Evolutionary conservation across 768 basidiomycete genomes (phyloP), one percentile per base, ranked within the genome.

Genomic region (Pleurotus cornucopiae): DNA sequence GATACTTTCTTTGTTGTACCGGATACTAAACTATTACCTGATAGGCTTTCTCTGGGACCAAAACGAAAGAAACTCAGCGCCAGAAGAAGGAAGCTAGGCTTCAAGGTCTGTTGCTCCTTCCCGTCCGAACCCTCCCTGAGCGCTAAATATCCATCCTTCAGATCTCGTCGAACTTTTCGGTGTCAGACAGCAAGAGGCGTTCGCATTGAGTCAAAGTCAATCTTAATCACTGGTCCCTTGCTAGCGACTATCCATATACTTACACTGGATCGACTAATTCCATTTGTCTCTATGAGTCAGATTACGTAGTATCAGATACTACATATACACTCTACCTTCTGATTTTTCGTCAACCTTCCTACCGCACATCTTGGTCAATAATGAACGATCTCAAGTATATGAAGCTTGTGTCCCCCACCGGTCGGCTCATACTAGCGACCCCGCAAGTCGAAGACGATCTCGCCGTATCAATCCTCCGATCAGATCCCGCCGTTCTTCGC

Each of bases 41-140:
- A 30, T 56, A 94, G 90, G 92, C 93, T 0, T 94, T 94, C 68
- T 88, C 90, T 37, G 92, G 90, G 0, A 89, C 85, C 64, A 87
- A 86, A 63, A 78, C 77, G 41, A 86, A 77, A 6, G 91, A 94
- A 64, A 90, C 86, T 0, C 82, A 80, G 55, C 80, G 85, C 34
- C 83, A 90, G 61, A 89, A 84, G 70, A 85, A 83, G 65, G 87
- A 94, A 69, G 90, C 91, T 2, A 79, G 90, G 58, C 70, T 93
- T 41, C 88, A 92, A 78, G 91, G 91, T 85, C 55, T 52, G 71
- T 63, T n/a, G 21, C 21, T 39, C 23, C 6, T 44, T 47, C 41
- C 55, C 3, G 14, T 40, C 43, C 51, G 2, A 7, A 14, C 53
- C 53, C 13, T 48, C 20, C 3, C 16, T 9, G 13, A n/a, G 25